Evolutionary conservation across 176 grass and related monocot species (phyloP).

Genomic region (Triticum dicoccoides): DNA sequence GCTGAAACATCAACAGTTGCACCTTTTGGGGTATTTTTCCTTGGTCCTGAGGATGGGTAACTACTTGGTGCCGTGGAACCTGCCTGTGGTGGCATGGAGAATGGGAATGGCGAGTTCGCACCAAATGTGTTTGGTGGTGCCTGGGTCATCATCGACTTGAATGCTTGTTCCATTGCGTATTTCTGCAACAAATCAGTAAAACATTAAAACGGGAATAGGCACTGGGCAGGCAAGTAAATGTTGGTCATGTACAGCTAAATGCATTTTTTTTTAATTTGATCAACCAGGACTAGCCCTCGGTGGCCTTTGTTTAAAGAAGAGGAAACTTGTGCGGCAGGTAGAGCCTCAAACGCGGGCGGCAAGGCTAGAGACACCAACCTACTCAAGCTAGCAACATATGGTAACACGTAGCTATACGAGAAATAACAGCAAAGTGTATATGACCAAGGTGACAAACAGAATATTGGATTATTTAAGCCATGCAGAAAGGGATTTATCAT

Average conservation of each 20-base stretch:
- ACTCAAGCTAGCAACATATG: not conserved
- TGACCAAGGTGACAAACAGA: not conserved
- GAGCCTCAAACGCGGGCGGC: not conserved
- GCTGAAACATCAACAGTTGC: constrained; percentile 72
- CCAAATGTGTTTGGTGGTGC: constrained; percentile 66
- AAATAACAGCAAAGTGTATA: not conserved
- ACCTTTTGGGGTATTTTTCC: constrained; percentile 33
- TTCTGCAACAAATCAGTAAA: constrained; percentile 45
- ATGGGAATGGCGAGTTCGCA: constrained; percentile 68
- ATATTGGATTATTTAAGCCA: not conserved
- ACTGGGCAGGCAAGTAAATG: not conserved
- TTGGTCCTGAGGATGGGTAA: constrained; percentile 44
- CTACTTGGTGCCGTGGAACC: constrained; percentile 42
- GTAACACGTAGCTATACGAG: not conserved
- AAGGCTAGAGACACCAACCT: not conserved
- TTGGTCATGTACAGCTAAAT: not conserved
- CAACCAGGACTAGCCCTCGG: not conserved
- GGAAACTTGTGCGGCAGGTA: not conserved
- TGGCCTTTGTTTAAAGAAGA: not conserved
- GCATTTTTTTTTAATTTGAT: not conserved
- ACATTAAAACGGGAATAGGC: not conserved
- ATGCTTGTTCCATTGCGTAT: constrained; percentile 85
- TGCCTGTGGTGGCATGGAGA: constrained; percentile 57
- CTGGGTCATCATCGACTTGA: constrained; percentile 95
- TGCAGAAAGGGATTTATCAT: not conserved